Percentiles rank a stretch among this genome's conserved stretches.
Conservation (phyloP, 2,329 filamentous ascomycete species). For the Westerdykella ornata region DNA sequence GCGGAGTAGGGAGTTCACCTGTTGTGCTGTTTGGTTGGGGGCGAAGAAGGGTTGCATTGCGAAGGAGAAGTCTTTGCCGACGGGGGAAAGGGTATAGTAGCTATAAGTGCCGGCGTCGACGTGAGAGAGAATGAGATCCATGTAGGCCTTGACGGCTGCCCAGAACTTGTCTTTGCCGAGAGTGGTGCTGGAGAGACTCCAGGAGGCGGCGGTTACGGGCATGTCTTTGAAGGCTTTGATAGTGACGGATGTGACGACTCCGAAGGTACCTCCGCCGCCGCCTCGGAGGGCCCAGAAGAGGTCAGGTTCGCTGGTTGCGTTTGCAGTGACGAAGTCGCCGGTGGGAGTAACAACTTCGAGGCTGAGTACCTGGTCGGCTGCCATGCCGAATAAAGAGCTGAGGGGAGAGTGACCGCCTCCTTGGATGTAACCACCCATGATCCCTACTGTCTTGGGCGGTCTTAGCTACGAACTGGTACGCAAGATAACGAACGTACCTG, state of each 20-base stretch:
- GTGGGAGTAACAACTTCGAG: constrained; percentile 19
- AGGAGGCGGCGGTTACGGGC: constrained; percentile 25
- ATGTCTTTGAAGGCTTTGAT: constrained; percentile 22
- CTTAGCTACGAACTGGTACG: background rate
- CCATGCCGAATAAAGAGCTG: constrained; percentile 38
- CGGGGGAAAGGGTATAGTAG: constrained; percentile 12
- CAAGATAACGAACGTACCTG: constrained; percentile 8
- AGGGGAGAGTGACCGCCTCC: constrained; percentile 52
- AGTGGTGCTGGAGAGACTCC: constrained; percentile 21
- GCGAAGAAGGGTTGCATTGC: constrained; percentile 20
- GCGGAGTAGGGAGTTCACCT: constrained; percentile 10
- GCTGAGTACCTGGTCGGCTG: constrained; percentile 24
- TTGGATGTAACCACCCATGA: constrained; percentile 35
- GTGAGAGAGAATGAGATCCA: constrained; percentile 10
- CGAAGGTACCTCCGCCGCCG: constrained; percentile 24
- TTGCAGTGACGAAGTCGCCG: constrained; percentile 20
- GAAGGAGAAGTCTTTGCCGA: constrained; percentile 11
- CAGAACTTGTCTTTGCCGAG: constrained; percentile 27
- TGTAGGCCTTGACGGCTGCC: constrained; percentile 11
- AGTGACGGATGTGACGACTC: constrained; percentile 22
- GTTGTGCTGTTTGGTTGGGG: constrained; percentile 13
- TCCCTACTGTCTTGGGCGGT: constrained; percentile 41
- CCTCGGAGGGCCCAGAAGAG: constrained; percentile 26
- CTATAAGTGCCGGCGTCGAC: constrained; percentile 15
- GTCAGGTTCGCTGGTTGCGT: constrained; percentile 14